Base-by-base conservation (phyloP, 371 early-diverging fungal genomes). In the Rhizopus arrhizus region DNA sequence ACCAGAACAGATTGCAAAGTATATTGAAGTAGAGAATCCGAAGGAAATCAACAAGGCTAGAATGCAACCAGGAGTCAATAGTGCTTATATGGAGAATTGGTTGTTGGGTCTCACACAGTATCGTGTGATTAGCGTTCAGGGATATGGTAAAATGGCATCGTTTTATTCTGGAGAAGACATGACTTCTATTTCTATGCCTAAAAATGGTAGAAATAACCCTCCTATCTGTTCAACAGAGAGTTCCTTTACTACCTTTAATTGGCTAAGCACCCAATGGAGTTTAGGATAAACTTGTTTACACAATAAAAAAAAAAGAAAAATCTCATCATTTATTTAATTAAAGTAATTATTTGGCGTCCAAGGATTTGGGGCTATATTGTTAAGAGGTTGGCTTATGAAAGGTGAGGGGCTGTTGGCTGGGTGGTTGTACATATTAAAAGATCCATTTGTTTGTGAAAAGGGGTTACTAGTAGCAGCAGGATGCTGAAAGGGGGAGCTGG, bases 21-120 rank as follows among this genome's bases (percentile, higher is more conserved):
- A 67, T 29, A 68, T 66, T 15, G 64, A 75, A 41, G 67, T 65
- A 5, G 62, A 69, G 33, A 51, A 54, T 5, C 62, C 62, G 4
- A 62, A 59, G 47, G 60, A 58, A 36, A 57, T 67, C 9, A 72
- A 64, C 33, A 53, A 62, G 16, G 67, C 65, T 5, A 55, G 69
- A 38, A 68, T 68, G 58, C 36, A 58, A 28, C 73, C 73, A 8
- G 81, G 75, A 48, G 74, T 74, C 7, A 74, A 77, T 29, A 69
- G 76, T 45, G 81, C 81, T 15, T 68, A 76, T 22, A 81, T 81
- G 62, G 81, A 81, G 43, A 81, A 81, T 48, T 81, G 78, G 77
- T 53, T 81, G 29, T 57, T 81, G 9, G 76, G 77, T 15, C 72
- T 67, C 35, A 78, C 81, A 16, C 71, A 78, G 36, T 81, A 81